These are phyloP conservation scores for Fragilariopsis cylindrus DNA, from an alignment of 108 stramenopile genomes.

Conservation along the genomic window DNA sequence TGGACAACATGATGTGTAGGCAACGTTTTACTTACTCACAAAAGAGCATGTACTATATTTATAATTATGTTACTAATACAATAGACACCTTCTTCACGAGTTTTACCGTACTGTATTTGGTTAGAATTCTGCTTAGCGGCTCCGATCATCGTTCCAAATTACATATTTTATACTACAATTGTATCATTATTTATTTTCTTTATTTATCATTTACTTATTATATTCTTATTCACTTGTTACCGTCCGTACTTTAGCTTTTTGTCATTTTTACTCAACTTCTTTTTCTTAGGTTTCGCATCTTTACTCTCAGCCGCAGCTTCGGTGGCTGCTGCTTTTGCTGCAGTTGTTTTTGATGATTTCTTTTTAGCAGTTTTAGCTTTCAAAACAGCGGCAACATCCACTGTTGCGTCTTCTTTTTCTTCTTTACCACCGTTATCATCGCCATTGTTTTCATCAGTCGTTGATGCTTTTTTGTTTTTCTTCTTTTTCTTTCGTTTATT, in stretches of 20 bases:
- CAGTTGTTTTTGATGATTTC: constrained; percentile 16
- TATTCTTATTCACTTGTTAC: constrained; percentile 1
- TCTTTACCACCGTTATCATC: neutral
- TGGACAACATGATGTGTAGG: too few relatives aligned
- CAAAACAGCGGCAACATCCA: constrained; percentile 43
- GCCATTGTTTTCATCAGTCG: neutral
- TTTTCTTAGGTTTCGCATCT: constrained; percentile 29
- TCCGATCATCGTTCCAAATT: too few relatives aligned
- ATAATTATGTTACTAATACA: too few relatives aligned
- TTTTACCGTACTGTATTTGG: too few relatives aligned
- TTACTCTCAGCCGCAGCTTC: constrained; percentile 23
- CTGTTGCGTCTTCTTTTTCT: constrained; percentile 2
- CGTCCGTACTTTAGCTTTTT: constrained; percentile 20
- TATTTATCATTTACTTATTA: too few relatives aligned
- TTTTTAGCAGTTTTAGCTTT: constrained; percentile 40
- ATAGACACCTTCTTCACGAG: too few relatives aligned
- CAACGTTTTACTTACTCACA: too few relatives aligned
- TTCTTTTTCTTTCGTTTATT: constrained; percentile 11
- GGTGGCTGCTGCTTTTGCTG: constrained; percentile 25
- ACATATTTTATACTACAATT: too few relatives aligned
- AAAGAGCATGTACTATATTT: too few relatives aligned
- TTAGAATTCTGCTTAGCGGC: too few relatives aligned
- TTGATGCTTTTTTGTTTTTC: constrained; percentile 10
- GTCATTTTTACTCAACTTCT: constrained; percentile 31
- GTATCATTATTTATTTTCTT: too few relatives aligned